Evolutionary conservation across 345 rosid species (phyloP), one percentile per base, ranked within the genome.

Genomic region (Murraya koenigii): DNA sequence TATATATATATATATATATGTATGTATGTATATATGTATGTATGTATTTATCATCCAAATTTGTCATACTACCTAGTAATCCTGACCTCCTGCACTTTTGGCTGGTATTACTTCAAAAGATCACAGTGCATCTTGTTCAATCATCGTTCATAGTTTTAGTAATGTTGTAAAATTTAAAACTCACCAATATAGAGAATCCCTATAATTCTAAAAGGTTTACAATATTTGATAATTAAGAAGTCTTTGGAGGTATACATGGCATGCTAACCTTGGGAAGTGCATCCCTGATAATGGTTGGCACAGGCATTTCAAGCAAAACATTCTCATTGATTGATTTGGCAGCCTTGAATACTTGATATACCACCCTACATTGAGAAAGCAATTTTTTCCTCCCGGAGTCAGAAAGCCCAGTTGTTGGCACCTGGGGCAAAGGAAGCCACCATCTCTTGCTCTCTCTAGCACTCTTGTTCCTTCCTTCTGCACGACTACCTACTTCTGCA

Each of bases 391-490:
- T 88, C 79, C 74, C 95, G 3, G 84, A 59, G 66, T 87, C 93
- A 22, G 99, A 91, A 66, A 96, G 94, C 8, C 99, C 98, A 2
- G 82, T 82, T 83, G 78, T 80, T 10, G 99, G 98, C 22, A 96
- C 97, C 77, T 90, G 93, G 28, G 99, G 98, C 61, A 87, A 81
- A 41, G 99, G 99, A 25, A 96, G 97, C 99, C 99, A 96, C 98
- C 99, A 93, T 75, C 93, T 83, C 87, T 91, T 91, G 86, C 95
- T 91, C 79, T 90, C 94, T 69, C 81, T 91, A 59, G 89, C 80
- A 55, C 85, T 86, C 82, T 87, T 89, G 82, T 75, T 88, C 79
- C 89, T 91, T 77, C 98, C 97, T 73, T 93, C 97, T 39, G 95
- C 91, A 52, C 89, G 84, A 75, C 97, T 90, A 69, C 95, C 97